Base-by-base conservation (phyloP, 139 green algal genomes). In the Chlamydomonas schloesseri region DNA sequence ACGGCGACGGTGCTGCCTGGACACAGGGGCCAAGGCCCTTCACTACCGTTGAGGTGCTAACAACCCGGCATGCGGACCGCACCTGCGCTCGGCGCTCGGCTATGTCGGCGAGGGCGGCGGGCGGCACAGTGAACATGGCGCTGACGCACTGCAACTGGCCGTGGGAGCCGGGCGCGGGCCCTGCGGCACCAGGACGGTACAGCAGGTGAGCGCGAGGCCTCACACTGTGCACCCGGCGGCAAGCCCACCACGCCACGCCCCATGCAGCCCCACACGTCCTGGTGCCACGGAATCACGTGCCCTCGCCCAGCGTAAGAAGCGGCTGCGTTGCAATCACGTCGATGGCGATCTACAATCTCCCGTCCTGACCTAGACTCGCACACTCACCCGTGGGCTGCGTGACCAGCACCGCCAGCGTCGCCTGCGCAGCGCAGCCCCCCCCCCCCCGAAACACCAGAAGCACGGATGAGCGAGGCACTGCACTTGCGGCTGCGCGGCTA, bases 71-170 rank as follows among this genome's bases (percentile, higher is more conserved):
- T 60, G 20, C 50, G 50, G 50, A 14, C 50, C 76, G 6, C 64
- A 84, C 78, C 78, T 84, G 78, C 64, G 64, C 64, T 11, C 36
- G 62, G 64, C 65, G 65, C 0, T 67, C 46, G 23, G 2, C 0
- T 3, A 84, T 50, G 29, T 29, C 64, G 0, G 29, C 46, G 0
- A 84, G 46, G 6, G 78, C 46, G 0, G 64, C 42, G 18, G 28
- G 14, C 15, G 64, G 67, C 28, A 84, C 64, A 4, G 78, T 84
- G 64, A 84, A 84, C 5, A 84, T 21, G 0, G 42, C 64, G 14
- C 37, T 75, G 64, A 46, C 64, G n/a, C 46, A 67, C 46, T 84
- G 78, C 64, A 84, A 31, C 64, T 84, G 78, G 3, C 78, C 78
- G 65, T 84, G 78, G 2, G 78, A 75, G 64, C 78, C 78, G 31